phyloP scores from a whole-genome alignment of 148 eudicot species.

The Arctostaphylos glauca region DNA sequence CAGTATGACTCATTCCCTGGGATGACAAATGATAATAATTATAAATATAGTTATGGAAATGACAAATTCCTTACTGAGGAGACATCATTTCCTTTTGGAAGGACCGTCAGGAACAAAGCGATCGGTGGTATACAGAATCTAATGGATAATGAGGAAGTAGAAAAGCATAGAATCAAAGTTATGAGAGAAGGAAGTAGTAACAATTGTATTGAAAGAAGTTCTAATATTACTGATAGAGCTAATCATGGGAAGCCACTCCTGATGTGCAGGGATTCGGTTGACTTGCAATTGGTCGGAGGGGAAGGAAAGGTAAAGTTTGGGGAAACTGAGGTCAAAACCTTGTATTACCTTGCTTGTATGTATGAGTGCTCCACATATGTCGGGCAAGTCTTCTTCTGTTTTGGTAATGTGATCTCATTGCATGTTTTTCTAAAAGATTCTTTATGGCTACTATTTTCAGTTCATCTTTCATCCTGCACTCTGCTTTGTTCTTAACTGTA shows the following conservation, averaged over 20 bases:
- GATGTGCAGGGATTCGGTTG: slow-evolving; percentile 25
- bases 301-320: slow-evolving; percentile 43
- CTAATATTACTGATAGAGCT: slow-evolving; percentile 18
- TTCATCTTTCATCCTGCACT: neutral
- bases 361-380: slow-evolving; percentile 21
- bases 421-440: neutral
- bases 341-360: slow-evolving; percentile 24
- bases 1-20: slow-evolving; percentile 22
- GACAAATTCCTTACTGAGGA: slow-evolving; percentile 16
- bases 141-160: slow-evolving; percentile 12
- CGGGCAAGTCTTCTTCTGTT: slow-evolving; percentile 18
- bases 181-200: slow-evolving; percentile 14
- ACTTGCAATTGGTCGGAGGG: slow-evolving; percentile 26
- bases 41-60: slow-evolving; percentile 13
- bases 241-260: slow-evolving; percentile 15
- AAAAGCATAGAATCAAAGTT: slow-evolving; percentile 7
- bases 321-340: slow-evolving; percentile 19
- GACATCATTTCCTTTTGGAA: slow-evolving; percentile 18
- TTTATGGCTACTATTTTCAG: neutral
- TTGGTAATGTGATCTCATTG: slow-evolving; percentile 10
- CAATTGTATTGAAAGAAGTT: slow-evolving; percentile 17
- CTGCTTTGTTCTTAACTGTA: neutral
- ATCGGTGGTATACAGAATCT: slow-evolving; percentile 21
- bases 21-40: slow-evolving; percentile 19
- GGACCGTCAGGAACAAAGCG: slow-evolving; percentile 14